Evolutionary conservation across 805 yeast genomes (phyloP), one percentile per base, ranked within the genome.

Genomic region (Lipomyces mesembrius): DNA sequence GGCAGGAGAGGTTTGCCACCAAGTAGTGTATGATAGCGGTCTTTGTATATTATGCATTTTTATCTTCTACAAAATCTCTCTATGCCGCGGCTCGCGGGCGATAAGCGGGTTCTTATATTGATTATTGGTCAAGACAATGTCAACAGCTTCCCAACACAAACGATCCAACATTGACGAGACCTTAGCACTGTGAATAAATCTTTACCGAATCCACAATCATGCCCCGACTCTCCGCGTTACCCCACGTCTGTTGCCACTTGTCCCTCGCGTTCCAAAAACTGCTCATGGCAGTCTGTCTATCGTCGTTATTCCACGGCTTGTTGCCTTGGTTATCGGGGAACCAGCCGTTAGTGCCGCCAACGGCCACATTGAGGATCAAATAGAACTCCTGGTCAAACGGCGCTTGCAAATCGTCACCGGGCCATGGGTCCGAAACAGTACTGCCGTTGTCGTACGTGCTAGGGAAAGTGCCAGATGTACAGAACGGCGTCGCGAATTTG

Each of bases 301-400:
- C 62, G 51, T 54, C 65, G 43, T 67, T 57, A n/a, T 35, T 61
- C 71, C 71, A 67, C 14, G 71, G 71, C 61, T 67, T 67, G 32
- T 54, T 60, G 14, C 63, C 68, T 20, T 56, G 57, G 51, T 56
- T 54, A 43, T 67, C 71, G 6, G 62, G 55, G 46, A 67, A 67
- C 53, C 39, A 67, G 12, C 68, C 71, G 51, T 67, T 67, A 8
- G 66, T 64, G 49, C 71, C 71, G 34, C 71, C 71, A 20, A 65
- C 71, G 3, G 68, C 71, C 25, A 67, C 71, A 58, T 67, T 64
- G 25, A 67, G 27, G 34, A 67, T 67, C 37, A 67, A 49, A 55
- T 64, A 67, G 27, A 67, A 67, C 25, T 61, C 68, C 55, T 64
- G 71, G 57, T 67, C 71, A 20, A 67, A 67, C 17, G 71, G 71